Percentiles rank a stretch among this genome's conserved stretches.
Conservation (phyloP, 495 filamentous ascomycete species). For the Penicillium simplicissimum region DNA sequence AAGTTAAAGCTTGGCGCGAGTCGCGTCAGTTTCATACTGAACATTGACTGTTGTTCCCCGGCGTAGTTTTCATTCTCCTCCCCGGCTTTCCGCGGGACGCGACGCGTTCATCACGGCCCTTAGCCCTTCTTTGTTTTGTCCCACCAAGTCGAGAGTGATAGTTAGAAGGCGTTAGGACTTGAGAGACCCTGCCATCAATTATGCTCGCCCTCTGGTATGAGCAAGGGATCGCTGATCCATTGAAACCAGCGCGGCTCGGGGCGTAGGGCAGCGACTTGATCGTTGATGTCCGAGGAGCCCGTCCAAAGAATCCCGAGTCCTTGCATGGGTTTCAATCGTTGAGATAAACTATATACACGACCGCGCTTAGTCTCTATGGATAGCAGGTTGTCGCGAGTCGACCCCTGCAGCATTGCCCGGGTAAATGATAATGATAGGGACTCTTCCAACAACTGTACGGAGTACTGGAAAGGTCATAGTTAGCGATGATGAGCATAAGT, state of each 20-base stretch:
- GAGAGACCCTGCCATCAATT: background rate
- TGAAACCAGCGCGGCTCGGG: background rate
- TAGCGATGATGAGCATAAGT: background rate
- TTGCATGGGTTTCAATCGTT: slow-evolving; percentile 7
- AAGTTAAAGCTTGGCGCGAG: background rate
- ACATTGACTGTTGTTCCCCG: no score
- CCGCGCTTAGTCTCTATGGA: slow-evolving; percentile 13
- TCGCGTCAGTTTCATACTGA: background rate
- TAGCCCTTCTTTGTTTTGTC: background rate
- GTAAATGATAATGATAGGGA: background rate
- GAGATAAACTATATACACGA: background rate
- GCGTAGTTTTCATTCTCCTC: background rate
- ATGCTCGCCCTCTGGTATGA: slow-evolving; percentile 5
- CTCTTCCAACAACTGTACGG: background rate
- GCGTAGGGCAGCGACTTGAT: background rate
- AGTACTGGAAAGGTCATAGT: background rate
- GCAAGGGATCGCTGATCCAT: slow-evolving; percentile 17
- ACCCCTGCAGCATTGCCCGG: slow-evolving; percentile 12
- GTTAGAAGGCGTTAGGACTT: background rate
- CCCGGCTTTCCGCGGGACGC: background rate
- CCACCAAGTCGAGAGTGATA: background rate
- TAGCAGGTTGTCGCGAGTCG: background rate
- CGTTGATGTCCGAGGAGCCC: background rate
- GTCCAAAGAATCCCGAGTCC: background rate
- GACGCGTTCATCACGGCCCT: slow-evolving; percentile 1